These are phyloP conservation scores for Lactarius psammicola DNA, from an alignment of 768 basidiomycete species.

Conservation along the genomic window DNA sequence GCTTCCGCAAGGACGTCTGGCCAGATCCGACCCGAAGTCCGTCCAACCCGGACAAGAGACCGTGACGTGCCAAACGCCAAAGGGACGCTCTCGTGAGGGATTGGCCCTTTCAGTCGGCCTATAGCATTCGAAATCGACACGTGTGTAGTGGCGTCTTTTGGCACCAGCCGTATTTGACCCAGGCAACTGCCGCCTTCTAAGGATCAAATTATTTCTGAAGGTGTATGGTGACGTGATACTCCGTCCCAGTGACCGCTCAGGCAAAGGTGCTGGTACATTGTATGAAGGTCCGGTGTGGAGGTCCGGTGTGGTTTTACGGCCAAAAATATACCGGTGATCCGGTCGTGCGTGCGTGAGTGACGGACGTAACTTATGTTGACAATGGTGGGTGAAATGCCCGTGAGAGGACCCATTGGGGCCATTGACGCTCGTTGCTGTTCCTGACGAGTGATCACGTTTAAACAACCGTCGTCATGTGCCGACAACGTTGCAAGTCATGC, in stretches of 20 bases:
- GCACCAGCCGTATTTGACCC: too few species aligned
- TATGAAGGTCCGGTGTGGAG: too few species aligned
- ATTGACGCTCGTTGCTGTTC: not conserved
- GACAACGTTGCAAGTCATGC: not conserved
- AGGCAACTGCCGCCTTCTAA: too few species aligned
- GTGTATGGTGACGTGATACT: not conserved
- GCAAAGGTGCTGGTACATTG: too few species aligned
- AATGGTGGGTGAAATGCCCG: not conserved
- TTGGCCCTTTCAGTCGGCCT: not conserved
- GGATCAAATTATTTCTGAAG: not conserved
- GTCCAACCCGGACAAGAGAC: not conserved
- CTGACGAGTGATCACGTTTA: constrained; percentile 7
- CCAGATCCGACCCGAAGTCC: not conserved
- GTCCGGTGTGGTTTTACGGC: constrained; percentile 1
- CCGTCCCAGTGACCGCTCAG: not conserved
- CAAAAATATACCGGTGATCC: constrained; percentile 5
- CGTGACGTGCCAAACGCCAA: not conserved
- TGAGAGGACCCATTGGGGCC: not conserved
- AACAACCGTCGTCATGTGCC: not conserved
- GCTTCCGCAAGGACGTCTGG: too few species aligned
- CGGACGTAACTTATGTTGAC: not conserved
- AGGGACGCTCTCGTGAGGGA: not conserved
- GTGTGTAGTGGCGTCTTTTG: not conserved
- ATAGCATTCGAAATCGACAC: not conserved
- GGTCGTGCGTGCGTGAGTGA: constrained; percentile 7